Evolutionary conservation across 129 eudicot genomes (phyloP), one percentile per base, ranked within the genome.

Genomic region (Solidago caesia): DNA sequence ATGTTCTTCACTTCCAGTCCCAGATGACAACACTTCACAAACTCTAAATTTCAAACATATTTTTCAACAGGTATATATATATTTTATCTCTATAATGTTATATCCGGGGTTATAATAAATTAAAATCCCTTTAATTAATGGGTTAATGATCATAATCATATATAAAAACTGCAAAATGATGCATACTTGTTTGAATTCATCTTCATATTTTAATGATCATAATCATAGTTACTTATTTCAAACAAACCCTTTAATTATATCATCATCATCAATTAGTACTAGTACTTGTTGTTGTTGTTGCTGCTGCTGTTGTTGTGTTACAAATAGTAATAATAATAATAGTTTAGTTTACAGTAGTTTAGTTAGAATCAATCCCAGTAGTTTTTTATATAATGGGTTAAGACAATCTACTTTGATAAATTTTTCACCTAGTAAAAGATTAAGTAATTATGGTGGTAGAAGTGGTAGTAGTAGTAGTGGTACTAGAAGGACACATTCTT

Each of bases 381-480:
- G 80, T 58, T 80, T 70, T 71, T 77, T 84, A 25, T 88, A 53
- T 66, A 79, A 79, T 75, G 93, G 97, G 67, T 79, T 78, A 47
- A 88, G 89, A 80, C 97, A 90, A 67, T 90, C 96, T 8, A 83
- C 84, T 16, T 80, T 94, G 48, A 90, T 90, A 78, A 92, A 85
- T 26, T 88, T 85, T 75, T 66, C 94, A 29, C 84, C 90, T 58
- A 70, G 75, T 75, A 90, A 83, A 69, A 90, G 81, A 72, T 66
- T 83, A 26, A 41, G 70, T 1, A 71, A 82, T 71, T 80, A 69
- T 65, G 82, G 89, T 57, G 39, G 39, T 33, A 33, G 39, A 33
- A 33, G 3, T 33, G 3, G 39, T 33, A 33, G 3, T 33, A 33
- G 3, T 33, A 33, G 39, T 33, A 33, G 39, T 33, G 39, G 2